These are phyloP conservation scores for Cinchona pubescens DNA, from an alignment of 257 asterid genomes.

Conservation along the genomic window DNA sequence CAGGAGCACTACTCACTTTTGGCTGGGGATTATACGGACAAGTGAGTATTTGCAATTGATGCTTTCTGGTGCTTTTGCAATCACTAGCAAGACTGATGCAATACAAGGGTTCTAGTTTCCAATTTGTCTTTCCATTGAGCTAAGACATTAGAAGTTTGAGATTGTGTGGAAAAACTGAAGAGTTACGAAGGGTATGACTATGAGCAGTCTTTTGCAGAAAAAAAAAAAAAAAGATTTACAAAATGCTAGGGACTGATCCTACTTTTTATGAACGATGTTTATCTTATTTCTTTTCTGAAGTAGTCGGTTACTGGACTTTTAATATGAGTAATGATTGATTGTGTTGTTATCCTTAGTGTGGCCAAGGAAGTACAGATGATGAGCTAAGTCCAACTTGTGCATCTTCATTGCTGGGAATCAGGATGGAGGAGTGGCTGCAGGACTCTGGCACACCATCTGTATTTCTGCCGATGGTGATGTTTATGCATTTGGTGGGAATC, in stretches of 20 bases:
- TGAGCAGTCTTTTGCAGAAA: neutral
- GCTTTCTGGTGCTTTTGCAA: neutral
- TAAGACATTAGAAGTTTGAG: neutral
- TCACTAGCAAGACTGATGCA: neutral
- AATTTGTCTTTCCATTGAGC: neutral
- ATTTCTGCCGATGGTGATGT: constrained; percentile 94
- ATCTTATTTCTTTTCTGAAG: neutral
- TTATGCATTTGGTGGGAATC: constrained; percentile 95
- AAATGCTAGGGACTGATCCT: neutral
- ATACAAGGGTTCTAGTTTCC: neutral
- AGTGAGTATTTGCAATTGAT: constrained; percentile 35
- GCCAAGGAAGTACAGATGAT: constrained; percentile 97
- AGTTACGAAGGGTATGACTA: too few species aligned
- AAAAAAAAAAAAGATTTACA: too few species aligned
- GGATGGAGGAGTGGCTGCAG: constrained; percentile 87
- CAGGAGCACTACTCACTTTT: constrained; percentile 85
- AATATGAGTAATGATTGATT: neutral
- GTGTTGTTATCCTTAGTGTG: constrained; percentile 54
- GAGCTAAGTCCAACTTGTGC: constrained; percentile 87
- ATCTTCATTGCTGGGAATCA: constrained; percentile 89
- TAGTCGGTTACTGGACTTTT: neutral
- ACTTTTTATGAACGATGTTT: neutral
- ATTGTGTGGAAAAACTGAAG: neutral
- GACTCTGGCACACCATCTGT: constrained; percentile 96
- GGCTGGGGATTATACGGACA: constrained; percentile 99